A percentile compares a stretch with the other conserved stretches of the same genome.
Evolutionary conservation across 805 yeast species (phyloP).

Genomic region (Yamadazyma nakazawae): DNA sequence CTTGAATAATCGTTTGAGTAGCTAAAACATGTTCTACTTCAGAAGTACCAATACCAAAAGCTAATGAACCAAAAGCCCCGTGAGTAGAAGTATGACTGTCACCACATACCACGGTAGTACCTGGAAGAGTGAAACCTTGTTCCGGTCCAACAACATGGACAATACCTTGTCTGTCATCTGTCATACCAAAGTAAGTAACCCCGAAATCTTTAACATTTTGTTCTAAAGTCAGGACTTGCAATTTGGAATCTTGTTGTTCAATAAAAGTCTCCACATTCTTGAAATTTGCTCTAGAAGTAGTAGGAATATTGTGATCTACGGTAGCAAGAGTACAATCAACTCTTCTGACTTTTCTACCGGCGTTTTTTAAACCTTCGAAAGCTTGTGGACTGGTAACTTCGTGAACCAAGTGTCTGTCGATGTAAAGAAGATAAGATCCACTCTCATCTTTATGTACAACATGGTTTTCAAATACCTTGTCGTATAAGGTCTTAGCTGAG

Average conservation of each 20-base stretch:
- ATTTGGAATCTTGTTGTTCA: slow-evolving; percentile 83
- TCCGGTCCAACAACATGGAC: slow-evolving; percentile 99
- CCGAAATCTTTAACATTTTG: slow-evolving; percentile 87
- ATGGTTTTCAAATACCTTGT: slow-evolving; percentile 94
- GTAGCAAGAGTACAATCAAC: slow-evolving; percentile 91
- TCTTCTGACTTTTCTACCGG: slow-evolving; percentile 88
- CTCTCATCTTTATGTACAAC: slow-evolving; percentile 85
- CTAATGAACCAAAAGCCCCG: slow-evolving; percentile 97
- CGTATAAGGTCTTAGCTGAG: slow-evolving; percentile 76
- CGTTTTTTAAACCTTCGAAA: slow-evolving; percentile 88
- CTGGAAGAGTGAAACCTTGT: slow-evolving; percentile 97
- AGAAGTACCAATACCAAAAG: slow-evolving; percentile 98
- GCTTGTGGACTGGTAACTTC: slow-evolving; percentile 99
- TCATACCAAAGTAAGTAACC: slow-evolving; percentile 91
- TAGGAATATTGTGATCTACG: slow-evolving; percentile 96
- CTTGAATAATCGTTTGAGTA: slow-evolving; percentile 92
- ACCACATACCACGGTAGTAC: slow-evolving; percentile 98
- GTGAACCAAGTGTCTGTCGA: slow-evolving; percentile 96
- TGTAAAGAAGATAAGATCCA: slow-evolving; percentile 82
- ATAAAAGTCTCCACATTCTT: slow-evolving; percentile 76
- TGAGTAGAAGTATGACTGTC: slow-evolving; percentile 99
- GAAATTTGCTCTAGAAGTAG: slow-evolving; percentile 77
- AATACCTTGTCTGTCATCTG: slow-evolving; percentile 93
- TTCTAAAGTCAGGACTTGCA: slow-evolving; percentile 90
- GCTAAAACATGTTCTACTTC: slow-evolving; percentile 99